Percentiles rank a stretch among this genome's conserved stretches.
Evolutionary conservation across 192 early-diverging fungal species (phyloP).

Genomic region (Coemansia sp.): DNA sequence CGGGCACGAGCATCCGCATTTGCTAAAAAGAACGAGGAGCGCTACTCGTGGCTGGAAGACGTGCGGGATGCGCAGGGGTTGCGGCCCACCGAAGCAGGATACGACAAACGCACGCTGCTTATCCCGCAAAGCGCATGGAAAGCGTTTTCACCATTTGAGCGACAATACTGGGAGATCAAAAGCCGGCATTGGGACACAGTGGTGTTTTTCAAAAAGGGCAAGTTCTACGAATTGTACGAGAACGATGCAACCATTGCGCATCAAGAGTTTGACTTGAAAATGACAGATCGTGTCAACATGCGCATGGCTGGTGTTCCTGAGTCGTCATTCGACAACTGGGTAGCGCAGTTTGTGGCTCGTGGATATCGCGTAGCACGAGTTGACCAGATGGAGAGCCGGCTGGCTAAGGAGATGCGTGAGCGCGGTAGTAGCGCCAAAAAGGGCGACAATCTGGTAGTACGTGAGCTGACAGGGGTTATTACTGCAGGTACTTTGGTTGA

Average conservation of each 20-base stretch:
- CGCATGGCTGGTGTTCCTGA: conserved; percentile 98
- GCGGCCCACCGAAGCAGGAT: conserved; percentile 66
- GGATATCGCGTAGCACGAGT: conserved; percentile 96
- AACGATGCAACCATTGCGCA: conserved; percentile 97
- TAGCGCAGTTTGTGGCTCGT: conserved; percentile 89
- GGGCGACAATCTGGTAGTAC: conserved; percentile 76
- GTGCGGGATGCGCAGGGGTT: conserved; percentile 75
- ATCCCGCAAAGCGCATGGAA: conserved; percentile 80
- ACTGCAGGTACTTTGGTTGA: conserved; percentile 93
- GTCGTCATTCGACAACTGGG: conserved; percentile 91
- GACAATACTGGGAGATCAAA: conserved; percentile 99
- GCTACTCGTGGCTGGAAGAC: conserved; percentile 85
- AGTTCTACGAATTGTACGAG: conserved; percentile 98
- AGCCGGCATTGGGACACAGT: conserved; percentile 87
- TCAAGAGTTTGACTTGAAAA: conserved; percentile 91
- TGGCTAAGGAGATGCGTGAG: conserved; percentile 92
- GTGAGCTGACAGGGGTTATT: conserved; percentile 82
- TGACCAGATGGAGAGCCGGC: conserved; percentile 93
- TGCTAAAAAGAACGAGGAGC: conserved; percentile 79
- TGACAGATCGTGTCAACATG: conserved; percentile 98
- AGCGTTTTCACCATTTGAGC: conserved; percentile 91
- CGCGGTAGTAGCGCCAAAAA: conserved; percentile 47
- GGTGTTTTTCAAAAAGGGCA: conserved; percentile 99
- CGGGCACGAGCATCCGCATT: conserved; percentile 64
- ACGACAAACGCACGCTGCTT: conserved; percentile 88